These are phyloP conservation scores for Phaeodactylum tricornutum DNA, from an alignment of 108 stramenopile species.

Conservation along the genomic window DNA sequence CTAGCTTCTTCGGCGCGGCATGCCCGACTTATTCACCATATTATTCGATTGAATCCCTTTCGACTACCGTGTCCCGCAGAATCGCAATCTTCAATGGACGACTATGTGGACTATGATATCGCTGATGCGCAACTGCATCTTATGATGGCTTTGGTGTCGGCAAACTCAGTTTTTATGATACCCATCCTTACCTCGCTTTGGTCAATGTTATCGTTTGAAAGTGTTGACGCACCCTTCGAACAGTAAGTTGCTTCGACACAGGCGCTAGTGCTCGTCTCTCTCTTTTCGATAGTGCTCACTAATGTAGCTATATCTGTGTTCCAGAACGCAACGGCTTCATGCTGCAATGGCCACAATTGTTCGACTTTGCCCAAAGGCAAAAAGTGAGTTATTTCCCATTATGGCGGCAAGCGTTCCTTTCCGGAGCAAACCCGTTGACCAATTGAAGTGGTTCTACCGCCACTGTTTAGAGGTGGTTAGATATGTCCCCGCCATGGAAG, in stretches of 20 bases:
- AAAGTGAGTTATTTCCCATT: constrained; percentile 36
- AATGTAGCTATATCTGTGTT: not conserved
- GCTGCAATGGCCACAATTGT: constrained; percentile 28
- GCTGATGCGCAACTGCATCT: constrained; percentile 49
- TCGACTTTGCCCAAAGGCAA: constrained; percentile 33
- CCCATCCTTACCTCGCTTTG: constrained; percentile 26
- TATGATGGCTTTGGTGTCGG: constrained; percentile 45
- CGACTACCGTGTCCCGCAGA: not conserved
- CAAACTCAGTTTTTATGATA: constrained; percentile 27
- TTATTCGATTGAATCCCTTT: constrained; percentile 39
- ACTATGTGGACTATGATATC: constrained; percentile 13
- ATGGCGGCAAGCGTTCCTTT: constrained; percentile 40
- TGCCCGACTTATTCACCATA: constrained; percentile 28
- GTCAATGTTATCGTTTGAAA: constrained; percentile 20
- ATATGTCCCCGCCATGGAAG: constrained; percentile 31
- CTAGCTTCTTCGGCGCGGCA: constrained; percentile 24
- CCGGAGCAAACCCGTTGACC: constrained; percentile 9
- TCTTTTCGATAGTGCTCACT: not conserved
- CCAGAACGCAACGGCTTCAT: constrained; percentile 28
- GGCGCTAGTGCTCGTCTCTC: not conserved
- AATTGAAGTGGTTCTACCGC: constrained; percentile 22
- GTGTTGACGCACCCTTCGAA: not conserved
- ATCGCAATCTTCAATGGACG: constrained; percentile 4
- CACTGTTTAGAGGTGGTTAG: constrained; percentile 27
- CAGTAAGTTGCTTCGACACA: constrained; percentile 14